Conservation (phyloP, 2,329 filamentous ascomycete genomes). For the Alternaria tenuissima region DNA sequence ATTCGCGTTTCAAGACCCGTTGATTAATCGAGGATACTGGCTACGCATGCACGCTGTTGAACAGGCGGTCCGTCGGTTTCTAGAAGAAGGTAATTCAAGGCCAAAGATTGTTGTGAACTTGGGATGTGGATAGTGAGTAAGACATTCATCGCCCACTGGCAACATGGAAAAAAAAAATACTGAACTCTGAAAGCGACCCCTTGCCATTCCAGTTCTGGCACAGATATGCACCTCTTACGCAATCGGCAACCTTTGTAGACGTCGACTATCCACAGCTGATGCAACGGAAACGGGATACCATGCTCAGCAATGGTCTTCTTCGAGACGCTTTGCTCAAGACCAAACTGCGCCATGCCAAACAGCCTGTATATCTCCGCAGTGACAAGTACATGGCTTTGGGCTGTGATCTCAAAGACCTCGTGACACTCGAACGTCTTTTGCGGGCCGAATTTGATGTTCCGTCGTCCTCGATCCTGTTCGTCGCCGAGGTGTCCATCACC, state of each 20-base stretch:
- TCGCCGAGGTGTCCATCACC: slow-evolving; percentile 89
- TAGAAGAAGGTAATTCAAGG: slow-evolving; percentile 65
- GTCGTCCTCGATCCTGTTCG: slow-evolving; percentile 74
- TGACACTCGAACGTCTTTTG: slow-evolving; percentile 67
- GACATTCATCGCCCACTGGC: slow-evolving; percentile 18
- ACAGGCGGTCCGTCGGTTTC: slow-evolving; percentile 74
- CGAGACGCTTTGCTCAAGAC: slow-evolving; percentile 46
- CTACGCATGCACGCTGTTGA: slow-evolving; percentile 85
- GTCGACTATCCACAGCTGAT: slow-evolving; percentile 87
- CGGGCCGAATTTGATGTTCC: slow-evolving; percentile 65
- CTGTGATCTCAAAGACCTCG: slow-evolving; percentile 78
- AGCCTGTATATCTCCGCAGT: slow-evolving; percentile 56
- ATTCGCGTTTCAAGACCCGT: slow-evolving; percentile 61
- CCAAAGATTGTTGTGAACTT: slow-evolving; percentile 81
- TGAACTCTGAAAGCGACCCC: slow-evolving; percentile 71
- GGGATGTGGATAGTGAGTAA: slow-evolving; percentile 86
- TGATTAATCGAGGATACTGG: slow-evolving; percentile 92
- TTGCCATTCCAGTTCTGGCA: slow-evolving; percentile 83
- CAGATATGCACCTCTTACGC: slow-evolving; percentile 67
- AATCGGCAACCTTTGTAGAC: slow-evolving; percentile 75
- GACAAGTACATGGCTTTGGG: slow-evolving; percentile 79
- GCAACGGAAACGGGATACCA: slow-evolving; percentile 72
- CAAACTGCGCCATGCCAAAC: slow-evolving; percentile 37
- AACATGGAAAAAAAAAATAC: slow-evolving; percentile 13
- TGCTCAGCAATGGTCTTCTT: slow-evolving; percentile 63